phyloP scores from a whole-genome alignment of 345 rosid species.

The Eucalyptus cloeziana region DNA sequence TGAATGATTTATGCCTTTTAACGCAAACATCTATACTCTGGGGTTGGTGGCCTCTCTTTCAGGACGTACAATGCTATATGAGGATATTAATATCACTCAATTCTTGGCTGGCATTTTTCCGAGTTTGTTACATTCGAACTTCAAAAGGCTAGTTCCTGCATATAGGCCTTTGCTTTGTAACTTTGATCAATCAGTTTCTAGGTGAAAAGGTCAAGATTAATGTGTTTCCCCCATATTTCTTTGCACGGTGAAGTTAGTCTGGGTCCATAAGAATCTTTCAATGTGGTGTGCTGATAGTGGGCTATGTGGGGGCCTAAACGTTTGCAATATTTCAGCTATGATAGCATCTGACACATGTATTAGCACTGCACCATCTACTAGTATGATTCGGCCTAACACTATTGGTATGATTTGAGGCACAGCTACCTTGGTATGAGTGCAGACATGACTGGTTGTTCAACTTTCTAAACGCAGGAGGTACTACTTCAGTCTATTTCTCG shows the following conservation, averaged over 20 bases:
- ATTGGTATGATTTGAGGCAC: neutral
- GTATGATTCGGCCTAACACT: neutral
- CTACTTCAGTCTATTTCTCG: conserved; percentile 77
- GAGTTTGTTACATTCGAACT: neutral
- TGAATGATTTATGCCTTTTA: neutral
- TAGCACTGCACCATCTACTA: neutral
- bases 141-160: neutral
- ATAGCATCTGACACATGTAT: neutral
- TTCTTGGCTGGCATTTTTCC: neutral
- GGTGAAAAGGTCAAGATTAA: neutral
- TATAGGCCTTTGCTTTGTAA: neutral
- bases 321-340: neutral
- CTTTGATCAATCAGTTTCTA: neutral
- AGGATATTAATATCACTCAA: neutral
- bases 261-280: neutral
- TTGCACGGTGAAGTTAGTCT: neutral
- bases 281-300: neutral
- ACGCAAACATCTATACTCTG: neutral
- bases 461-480: conserved; percentile 47
- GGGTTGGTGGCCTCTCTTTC: neutral
- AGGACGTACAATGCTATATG: neutral
- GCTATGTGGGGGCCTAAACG: neutral
- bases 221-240: neutral
- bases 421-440: neutral
- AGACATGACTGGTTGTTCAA: neutral